Conservation (phyloP, 495 filamentous ascomycete species). For the Podospora pseudopauciseta region DNA sequence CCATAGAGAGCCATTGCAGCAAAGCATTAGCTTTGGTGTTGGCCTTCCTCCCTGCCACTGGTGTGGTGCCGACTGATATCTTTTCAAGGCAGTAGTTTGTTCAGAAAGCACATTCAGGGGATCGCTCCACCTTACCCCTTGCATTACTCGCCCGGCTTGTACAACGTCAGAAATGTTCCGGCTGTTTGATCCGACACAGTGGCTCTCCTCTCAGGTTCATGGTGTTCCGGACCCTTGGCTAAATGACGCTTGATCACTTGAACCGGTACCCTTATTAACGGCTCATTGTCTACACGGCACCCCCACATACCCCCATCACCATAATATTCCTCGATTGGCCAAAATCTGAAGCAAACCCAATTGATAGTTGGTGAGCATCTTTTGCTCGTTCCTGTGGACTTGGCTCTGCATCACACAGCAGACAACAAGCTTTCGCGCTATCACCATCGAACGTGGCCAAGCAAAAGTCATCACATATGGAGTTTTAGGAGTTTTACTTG, state of each 20-base stretch:
- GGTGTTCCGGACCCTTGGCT: constrained; percentile 4
- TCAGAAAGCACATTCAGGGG: too few species aligned
- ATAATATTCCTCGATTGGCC: not conserved
- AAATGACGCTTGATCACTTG: constrained; percentile 12
- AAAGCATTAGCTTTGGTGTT: too few species aligned
- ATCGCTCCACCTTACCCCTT: too few species aligned
- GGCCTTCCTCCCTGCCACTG: too few species aligned
- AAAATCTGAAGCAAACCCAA: not conserved
- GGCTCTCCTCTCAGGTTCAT: not conserved
- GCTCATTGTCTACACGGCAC: constrained; percentile 6
- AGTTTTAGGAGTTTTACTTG: not conserved
- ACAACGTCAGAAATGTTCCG: not conserved
- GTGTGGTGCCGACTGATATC: too few species aligned
- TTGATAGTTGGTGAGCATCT: not conserved
- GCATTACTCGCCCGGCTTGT: not conserved
- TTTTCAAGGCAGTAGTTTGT: too few species aligned
- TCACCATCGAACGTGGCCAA: not conserved
- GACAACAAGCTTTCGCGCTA: not conserved
- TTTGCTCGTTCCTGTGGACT: not conserved
- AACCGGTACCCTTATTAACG: constrained; percentile 11
- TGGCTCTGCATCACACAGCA: not conserved
- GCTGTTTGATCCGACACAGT: constrained; percentile 7
- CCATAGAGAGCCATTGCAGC: too few species aligned
- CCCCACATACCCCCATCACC: not conserved
- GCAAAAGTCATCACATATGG: not conserved